Conservation (phyloP, 805 yeast species). For the Lipomyces kockii region DNA sequence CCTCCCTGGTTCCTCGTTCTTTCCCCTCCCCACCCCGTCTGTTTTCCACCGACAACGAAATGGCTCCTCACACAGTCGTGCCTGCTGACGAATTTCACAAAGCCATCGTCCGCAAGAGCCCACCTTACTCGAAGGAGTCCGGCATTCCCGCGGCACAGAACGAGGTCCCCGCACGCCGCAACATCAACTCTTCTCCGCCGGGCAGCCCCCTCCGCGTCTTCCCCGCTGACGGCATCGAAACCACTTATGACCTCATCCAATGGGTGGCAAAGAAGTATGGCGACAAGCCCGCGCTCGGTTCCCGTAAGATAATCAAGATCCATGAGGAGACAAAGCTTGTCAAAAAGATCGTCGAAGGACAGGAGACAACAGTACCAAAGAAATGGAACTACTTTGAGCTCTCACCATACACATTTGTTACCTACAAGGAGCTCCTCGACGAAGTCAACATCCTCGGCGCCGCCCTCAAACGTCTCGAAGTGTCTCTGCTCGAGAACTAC, state of each 20-base stretch:
- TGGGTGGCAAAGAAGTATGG: slow-evolving; percentile 67
- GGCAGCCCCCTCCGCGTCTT: slow-evolving; percentile 51
- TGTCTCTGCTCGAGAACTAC: slow-evolving; percentile 75
- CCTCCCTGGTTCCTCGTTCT: not conserved
- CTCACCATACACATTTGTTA: slow-evolving; percentile 68
- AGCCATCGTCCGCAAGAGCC: slow-evolving; percentile 19
- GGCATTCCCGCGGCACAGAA: slow-evolving; percentile 24
- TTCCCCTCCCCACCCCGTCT: not conserved
- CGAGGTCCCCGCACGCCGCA: slow-evolving; percentile 31
- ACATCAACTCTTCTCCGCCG: slow-evolving; percentile 24
- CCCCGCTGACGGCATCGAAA: slow-evolving; percentile 67
- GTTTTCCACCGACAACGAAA: slow-evolving; percentile 4
- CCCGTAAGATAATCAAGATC: slow-evolving; percentile 74
- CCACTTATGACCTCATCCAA: slow-evolving; percentile 69
- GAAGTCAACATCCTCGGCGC: slow-evolving; percentile 63
- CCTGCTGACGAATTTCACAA: slow-evolving; percentile 31
- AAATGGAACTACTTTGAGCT: slow-evolving; percentile 87
- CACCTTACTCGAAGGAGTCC: slow-evolving; percentile 32
- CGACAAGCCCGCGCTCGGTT: slow-evolving; percentile 64
- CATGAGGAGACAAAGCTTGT: slow-evolving; percentile 78
- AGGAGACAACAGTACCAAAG: slow-evolving; percentile 71
- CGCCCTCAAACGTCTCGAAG: slow-evolving; percentile 76
- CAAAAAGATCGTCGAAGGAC: slow-evolving; percentile 78
- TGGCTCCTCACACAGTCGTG: slow-evolving; percentile 23
- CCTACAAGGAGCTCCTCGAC: slow-evolving; percentile 60